Base-by-base conservation (phyloP, 148 eudicot species). In the Agrostemma githago region DNA sequence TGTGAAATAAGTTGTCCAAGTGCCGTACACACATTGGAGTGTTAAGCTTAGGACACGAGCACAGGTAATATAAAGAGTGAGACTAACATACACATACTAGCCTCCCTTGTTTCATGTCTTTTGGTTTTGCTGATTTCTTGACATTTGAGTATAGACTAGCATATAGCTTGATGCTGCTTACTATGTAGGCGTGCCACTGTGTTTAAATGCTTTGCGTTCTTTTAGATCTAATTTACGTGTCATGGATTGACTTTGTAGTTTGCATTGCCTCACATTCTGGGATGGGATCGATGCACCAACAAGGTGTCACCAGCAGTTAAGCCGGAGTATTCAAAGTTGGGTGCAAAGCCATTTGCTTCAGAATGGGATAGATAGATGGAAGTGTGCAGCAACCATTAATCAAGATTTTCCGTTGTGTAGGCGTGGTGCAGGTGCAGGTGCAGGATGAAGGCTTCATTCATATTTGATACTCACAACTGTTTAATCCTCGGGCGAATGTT, bases 261-360 rank as follows among this genome's bases (percentile, higher is more conserved):
- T 81, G 83, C 57, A 3, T 71, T 81, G 67, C 83, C 83, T 12
- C 77, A 73, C 80, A 77, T 81, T 4, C 62, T 81, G 80, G 83
- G 83, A 44, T 81, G 83, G 83, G 83, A 81, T 43, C 74, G 66
- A 20, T 81, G 68, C 67, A 10, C 72, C 61, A 34, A 37, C 67
- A 73, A 62, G 80, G 26, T 26, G 34, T 0, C 19, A 63, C 78
- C 78, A 5, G 12, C 6, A 43, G 6, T 42, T 34, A 62, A 46
- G 21, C 59, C 43, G 42, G 66, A 68, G 17, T 51, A 42, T 72
- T 61, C 41, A 7, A 76, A 76, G 19, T 40, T 10, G 48, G 79
- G 63, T 66, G 60, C n/a, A 44, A 43, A 37, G 38, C 41, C 20
- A 34, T 17, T 72, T 56, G n/a, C 16, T n/a, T 60, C 83, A 11